A percentile compares a stretch with the other conserved stretches of the same genome.
Evolutionary conservation across 768 basidiomycete genomes (phyloP).

Genomic region (Collybia nuda): DNA sequence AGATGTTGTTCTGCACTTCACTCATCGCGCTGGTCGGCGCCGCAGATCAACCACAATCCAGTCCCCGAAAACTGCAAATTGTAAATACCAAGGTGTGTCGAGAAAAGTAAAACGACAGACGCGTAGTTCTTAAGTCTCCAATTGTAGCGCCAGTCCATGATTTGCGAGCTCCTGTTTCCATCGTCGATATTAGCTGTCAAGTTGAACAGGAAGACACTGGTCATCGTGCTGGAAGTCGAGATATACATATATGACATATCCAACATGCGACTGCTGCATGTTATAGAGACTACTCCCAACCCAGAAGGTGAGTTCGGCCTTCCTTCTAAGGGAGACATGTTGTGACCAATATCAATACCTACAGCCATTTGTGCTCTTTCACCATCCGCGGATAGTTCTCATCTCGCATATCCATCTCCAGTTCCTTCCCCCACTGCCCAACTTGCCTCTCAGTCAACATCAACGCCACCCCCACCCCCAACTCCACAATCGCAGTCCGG

Average conservation of each 20-base stretch:
- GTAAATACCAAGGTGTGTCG: slow-evolving; percentile 91
- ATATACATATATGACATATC: slow-evolving; percentile 99
- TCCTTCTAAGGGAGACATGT: neutral
- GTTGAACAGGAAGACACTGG: slow-evolving; percentile 93
- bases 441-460: slow-evolving; percentile 36
- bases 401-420: slow-evolving; percentile 95
- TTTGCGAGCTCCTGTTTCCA: slow-evolving; percentile 97
- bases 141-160: slow-evolving; percentile 89
- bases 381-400: slow-evolving; percentile 89
- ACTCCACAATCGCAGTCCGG: slow-evolving; percentile 50
- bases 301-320: slow-evolving; percentile 69
- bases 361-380: slow-evolving; percentile 93
- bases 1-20: slow-evolving; percentile 99
- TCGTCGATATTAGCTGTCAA: slow-evolving; percentile 97
- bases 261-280: slow-evolving; percentile 96
- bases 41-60: slow-evolving; percentile 87
- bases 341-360: slow-evolving; percentile 2
- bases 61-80: slow-evolving; percentile 93
- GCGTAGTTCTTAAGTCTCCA: neutral
- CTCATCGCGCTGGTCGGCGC: slow-evolving; percentile 96
- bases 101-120: too few species aligned
- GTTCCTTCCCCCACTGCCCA: slow-evolving; percentile 79
- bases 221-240: slow-evolving; percentile 94
- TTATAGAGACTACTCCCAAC: slow-evolving; percentile 95
- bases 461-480: slow-evolving; percentile 36